Percentiles rank a stretch among this genome's conserved stretches.
Evolutionary conservation across 495 filamentous ascomycete genomes (phyloP).

Genomic region (Penicillium coffeae): DNA sequence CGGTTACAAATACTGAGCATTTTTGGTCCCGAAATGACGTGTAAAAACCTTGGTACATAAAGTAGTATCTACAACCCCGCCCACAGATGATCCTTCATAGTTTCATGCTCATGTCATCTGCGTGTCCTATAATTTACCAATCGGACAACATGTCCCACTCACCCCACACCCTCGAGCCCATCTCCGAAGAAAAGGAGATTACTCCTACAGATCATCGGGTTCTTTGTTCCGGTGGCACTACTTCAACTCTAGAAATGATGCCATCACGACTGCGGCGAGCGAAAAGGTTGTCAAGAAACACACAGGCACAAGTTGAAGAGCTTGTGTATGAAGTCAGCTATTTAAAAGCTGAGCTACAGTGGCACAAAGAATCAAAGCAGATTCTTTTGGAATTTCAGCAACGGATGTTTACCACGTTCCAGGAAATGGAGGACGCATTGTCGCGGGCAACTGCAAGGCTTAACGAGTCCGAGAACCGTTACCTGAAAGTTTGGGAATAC

Average conservation of each 20-base stretch:
- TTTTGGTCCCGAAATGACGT: too few species aligned
- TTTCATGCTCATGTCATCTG: too few species aligned
- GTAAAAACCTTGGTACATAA: too few species aligned
- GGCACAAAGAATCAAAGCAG: constrained; percentile 15
- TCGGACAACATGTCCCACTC: not conserved
- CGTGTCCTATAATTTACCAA: not conserved
- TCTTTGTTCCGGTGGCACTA: not conserved
- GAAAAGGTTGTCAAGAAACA: not conserved
- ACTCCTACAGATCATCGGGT: not conserved
- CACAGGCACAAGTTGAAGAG: not conserved
- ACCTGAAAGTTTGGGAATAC: constrained; percentile 10
- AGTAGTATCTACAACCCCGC: not conserved
- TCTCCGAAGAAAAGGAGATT: not conserved
- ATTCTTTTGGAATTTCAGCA: constrained; percentile 11
- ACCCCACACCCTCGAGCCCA: not conserved
- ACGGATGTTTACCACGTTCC: constrained; percentile 4
- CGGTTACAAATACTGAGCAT: too few species aligned
- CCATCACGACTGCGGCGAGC: not conserved
- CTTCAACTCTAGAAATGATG: not conserved
- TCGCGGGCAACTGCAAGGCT: constrained; percentile 3
- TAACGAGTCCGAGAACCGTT: constrained; percentile 9
- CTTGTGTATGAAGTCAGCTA: constrained; percentile 16
- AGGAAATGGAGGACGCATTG: constrained; percentile 11
- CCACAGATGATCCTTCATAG: not conserved
- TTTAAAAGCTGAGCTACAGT: constrained; percentile 15